Evolutionary conservation across 495 filamentous ascomycete species (phyloP).

Genomic region (Aspergillus sparsus): DNA sequence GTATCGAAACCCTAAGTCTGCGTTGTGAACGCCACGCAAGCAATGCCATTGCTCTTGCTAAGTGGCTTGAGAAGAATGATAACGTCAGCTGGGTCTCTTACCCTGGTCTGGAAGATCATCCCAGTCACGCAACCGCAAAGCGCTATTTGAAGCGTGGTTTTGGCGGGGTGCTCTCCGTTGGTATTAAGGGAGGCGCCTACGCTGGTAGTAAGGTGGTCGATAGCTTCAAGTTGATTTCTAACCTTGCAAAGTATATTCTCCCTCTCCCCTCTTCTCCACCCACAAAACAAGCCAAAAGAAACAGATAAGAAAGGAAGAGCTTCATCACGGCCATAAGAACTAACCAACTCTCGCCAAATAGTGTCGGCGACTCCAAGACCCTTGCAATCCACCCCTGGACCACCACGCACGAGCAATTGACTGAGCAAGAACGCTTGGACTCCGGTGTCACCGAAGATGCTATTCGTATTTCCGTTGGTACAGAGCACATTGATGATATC

Average conservation of each 20-base stretch:
- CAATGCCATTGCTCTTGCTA: constrained; percentile 79
- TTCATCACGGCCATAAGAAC: neutral
- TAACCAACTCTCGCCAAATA: constrained; percentile 28
- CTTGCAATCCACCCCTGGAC: constrained; percentile 96
- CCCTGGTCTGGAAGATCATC: constrained; percentile 82
- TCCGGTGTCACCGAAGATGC: constrained; percentile 90
- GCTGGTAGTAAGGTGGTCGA: constrained; percentile 89
- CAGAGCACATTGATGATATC: constrained; percentile 97
- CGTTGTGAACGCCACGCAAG: constrained; percentile 83
- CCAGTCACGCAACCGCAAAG: constrained; percentile 78
- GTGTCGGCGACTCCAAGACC: constrained; percentile 75
- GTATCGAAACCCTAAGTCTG: constrained; percentile 87
- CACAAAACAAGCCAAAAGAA: neutral
- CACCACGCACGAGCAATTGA: constrained; percentile 94
- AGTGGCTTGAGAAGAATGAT: constrained; percentile 80
- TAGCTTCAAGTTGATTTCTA: constrained; percentile 91
- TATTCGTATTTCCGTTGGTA: constrained; percentile 95
- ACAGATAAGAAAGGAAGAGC: neutral
- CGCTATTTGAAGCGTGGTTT: constrained; percentile 87
- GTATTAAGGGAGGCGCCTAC: constrained; percentile 81
- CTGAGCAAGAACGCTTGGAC: constrained; percentile 74
- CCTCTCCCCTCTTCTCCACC: neutral
- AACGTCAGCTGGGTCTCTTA: constrained; percentile 94
- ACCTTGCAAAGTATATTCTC: constrained; percentile 71
- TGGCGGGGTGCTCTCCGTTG: constrained; percentile 90